Base-by-base conservation (phyloP, 2,329 filamentous ascomycete genomes). In the Aspergillus melleus region DNA sequence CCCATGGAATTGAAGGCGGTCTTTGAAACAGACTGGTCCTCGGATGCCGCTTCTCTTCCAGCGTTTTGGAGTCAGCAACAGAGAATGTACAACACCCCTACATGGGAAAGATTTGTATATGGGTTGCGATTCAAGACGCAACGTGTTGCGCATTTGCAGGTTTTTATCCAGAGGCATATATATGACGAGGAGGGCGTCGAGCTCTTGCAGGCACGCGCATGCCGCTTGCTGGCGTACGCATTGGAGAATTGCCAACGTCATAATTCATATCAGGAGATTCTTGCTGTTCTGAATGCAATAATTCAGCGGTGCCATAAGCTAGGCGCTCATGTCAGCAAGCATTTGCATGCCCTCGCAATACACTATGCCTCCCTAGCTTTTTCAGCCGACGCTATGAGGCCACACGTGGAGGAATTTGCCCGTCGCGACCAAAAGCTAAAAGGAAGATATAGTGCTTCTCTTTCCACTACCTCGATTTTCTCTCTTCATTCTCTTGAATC, bases 291-390 rank as follows among this genome's bases (percentile, higher is more conserved):
- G 30, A 71, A 70, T 59, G 73, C 70, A 19, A 62, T 75, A 26
- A 54, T 69, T 39, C 63, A 62, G 50, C 72, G 75, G 57, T 55
- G 74, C 36, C 54, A 66, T 16, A 65, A 54, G 20, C 52, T 73
- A 10, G 36, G 57, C 4, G 58, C 65, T 2, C 46, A 47, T 12
- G 32, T 70, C 5, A 59, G 53, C 2, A 46, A 51, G 14, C 16
- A 57, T 2, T 24, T 71, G 6, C 66, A 61, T 54, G 39, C 64
- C 42, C 47, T 72, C 36, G 73, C 72, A 0, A 71, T 77, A 55
- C 61, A 61, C 22, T 73, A 73, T 62, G 71, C 76, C 16, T 68
- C 65, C 19, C 62, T 70, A n/a, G 62, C 65, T 32, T 67, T 74
- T 39, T 73, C 70, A 8, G 49, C 64, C n/a, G 53, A 67, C 6